phyloP scores from a whole-genome alignment of 345 rosid genomes.

The Syzygium oleosum region DNA sequence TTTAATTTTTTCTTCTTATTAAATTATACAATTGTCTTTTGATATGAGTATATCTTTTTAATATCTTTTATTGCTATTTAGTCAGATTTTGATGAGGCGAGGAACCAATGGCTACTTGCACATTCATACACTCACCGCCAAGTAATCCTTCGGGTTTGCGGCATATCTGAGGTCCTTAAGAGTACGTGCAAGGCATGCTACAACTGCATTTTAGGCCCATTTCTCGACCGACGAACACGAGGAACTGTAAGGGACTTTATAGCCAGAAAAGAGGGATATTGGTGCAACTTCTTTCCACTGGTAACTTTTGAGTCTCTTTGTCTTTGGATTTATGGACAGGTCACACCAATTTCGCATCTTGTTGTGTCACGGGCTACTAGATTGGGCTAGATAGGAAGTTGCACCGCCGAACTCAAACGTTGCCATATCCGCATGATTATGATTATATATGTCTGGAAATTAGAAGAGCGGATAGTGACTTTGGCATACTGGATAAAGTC shows the following conservation, averaged over 20 bases:
- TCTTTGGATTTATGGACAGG: not conserved
- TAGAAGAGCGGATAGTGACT: rapidly evolving
- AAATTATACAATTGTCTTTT: not conserved
- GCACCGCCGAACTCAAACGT: not conserved
- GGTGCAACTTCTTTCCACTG: not conserved
- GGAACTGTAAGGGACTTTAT: not conserved
- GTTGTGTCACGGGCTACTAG: not conserved
- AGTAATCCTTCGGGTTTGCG: not conserved
- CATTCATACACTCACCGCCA: not conserved
- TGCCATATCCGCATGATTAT: rapidly evolving
- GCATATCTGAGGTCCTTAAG: not conserved
- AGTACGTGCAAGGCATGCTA: not conserved
- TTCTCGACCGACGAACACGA: not conserved
- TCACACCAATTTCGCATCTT: not conserved
- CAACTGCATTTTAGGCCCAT: not conserved
- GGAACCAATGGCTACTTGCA: not conserved
- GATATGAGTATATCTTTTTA: not conserved
- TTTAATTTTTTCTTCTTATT: not conserved
- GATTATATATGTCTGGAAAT: not conserved
- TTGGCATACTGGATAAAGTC: not conserved
- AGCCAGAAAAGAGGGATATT: not conserved
- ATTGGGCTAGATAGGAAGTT: rapidly evolving
- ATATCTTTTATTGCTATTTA: not conserved
- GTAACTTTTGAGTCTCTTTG: not conserved
- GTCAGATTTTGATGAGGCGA: not conserved